A percentile compares a stretch with the other conserved stretches of the same genome.
These are phyloP conservation scores for Leccinum broughii DNA, from an alignment of 768 basidiomycete species.

Conservation along the genomic window DNA sequence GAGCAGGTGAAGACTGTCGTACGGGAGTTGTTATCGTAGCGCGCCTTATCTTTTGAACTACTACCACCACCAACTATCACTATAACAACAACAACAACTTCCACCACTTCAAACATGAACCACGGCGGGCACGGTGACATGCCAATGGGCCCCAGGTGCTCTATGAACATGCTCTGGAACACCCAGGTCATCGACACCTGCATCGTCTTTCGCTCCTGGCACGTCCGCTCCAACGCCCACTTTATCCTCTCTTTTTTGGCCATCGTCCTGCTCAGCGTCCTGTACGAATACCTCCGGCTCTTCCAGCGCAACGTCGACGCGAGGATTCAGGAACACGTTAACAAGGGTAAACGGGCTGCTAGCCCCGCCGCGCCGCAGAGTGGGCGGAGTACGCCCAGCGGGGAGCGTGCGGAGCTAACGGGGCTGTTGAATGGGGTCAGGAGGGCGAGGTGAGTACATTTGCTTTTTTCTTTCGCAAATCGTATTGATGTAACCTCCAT, in stretches of 20 bases:
- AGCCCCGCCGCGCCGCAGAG: conserved; percentile 29
- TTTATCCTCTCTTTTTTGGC: conserved; percentile 67
- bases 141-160: conserved; percentile 45
- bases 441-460: conserved; percentile 37
- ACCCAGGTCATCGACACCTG: conserved; percentile 78
- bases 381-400: conserved; percentile 38
- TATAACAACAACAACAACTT: neutral
- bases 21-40: neutral
- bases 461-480: too few relatives aligned
- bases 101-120: conserved; percentile 27
- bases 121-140: conserved; percentile 52
- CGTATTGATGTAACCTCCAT: neutral
- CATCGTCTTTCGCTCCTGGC: conserved; percentile 79
- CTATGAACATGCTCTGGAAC: conserved; percentile 89
- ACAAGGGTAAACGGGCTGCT: conserved; percentile 50
- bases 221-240: conserved; percentile 54
- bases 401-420: conserved; percentile 48
- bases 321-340: conserved; percentile 52
- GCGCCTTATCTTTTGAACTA: neutral
- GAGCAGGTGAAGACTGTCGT: conserved; percentile 52
- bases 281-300: conserved; percentile 78
- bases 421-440: conserved; percentile 51
- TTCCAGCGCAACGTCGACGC: conserved; percentile 60
- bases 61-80: neutral
- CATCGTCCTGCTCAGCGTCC: conserved; percentile 66